Conservation (phyloP, 768 basidiomycete genomes). For the Mycena amicta region DNA sequence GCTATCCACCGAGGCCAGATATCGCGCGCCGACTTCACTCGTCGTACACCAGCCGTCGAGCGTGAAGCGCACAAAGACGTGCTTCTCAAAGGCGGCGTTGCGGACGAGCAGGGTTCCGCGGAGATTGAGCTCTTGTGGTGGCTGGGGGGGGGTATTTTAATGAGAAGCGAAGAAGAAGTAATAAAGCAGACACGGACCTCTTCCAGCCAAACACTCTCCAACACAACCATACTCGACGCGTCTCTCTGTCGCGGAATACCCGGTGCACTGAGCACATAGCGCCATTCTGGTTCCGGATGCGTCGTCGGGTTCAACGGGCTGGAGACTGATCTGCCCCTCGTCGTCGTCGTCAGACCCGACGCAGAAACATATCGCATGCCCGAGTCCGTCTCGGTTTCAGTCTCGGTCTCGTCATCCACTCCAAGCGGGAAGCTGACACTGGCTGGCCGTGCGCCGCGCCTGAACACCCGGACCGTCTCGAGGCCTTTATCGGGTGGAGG, state of each 20-base stretch:
- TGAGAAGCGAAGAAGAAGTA: slow-evolving; percentile 11
- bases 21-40: slow-evolving; percentile 71
- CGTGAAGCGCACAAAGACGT: slow-evolving; percentile 84
- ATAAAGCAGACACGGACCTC: neutral
- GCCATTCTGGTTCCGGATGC: neutral
- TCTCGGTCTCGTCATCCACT: slow-evolving; percentile 44
- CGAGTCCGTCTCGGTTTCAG: slow-evolving; percentile 44
- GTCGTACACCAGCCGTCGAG: slow-evolving; percentile 94
- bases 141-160: slow-evolving; percentile 6
- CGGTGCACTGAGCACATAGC: slow-evolving; percentile 18
- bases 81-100: slow-evolving; percentile 87
- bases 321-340: neutral
- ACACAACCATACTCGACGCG: slow-evolving; percentile 15
- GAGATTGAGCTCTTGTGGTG: slow-evolving; percentile 39
- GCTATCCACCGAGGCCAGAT: slow-evolving; percentile 45
- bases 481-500: slow-evolving; percentile 64
- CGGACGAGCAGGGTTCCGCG: slow-evolving; percentile 80
- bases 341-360: neutral
- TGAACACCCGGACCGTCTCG: slow-evolving; percentile 64
- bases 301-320: neutral
- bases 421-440: slow-evolving; percentile 37
- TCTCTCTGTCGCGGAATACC: slow-evolving; percentile 9
- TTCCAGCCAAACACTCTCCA: slow-evolving; percentile 14
- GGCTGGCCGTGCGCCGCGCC: slow-evolving; percentile 70
- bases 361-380: slow-evolving; percentile 8